A percentile compares a stretch with the other conserved stretches of the same genome.
phyloP scores from a whole-genome alignment of 1,139 yeast genomes.

The Yamadazyma kanchanaburiensis region DNA sequence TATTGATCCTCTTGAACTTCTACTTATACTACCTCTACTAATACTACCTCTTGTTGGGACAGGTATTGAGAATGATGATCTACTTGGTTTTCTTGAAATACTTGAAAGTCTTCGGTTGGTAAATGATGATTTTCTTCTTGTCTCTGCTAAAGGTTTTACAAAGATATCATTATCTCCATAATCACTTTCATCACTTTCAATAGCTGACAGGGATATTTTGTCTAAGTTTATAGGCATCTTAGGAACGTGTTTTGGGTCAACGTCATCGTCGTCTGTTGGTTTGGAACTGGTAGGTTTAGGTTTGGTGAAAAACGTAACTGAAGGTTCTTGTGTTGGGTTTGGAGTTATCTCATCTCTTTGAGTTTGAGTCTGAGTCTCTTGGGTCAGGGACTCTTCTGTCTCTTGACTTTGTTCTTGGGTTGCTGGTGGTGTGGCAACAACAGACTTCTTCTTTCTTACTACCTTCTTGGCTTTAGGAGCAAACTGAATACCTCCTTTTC shows the following conservation, averaged over 20 bases:
- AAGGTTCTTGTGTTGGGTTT: too few species aligned
- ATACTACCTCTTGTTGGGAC: too few species aligned
- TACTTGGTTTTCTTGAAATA: constrained; percentile 14
- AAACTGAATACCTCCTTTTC: constrained; percentile 37
- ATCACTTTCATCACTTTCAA: constrained; percentile 17
- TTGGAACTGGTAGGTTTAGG: too few species aligned
- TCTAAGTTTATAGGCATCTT: too few species aligned
- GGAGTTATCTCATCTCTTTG: too few species aligned
- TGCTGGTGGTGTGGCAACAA: constrained; percentile 5
- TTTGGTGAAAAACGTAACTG: too few species aligned
- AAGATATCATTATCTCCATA: constrained; percentile 32
- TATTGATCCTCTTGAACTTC: constrained; percentile 5
- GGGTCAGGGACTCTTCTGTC: neutral
- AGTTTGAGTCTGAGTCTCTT: neutral
- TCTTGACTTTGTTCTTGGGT: constrained; percentile 1
- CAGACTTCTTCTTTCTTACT: constrained; percentile 15
- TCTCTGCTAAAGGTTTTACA: constrained; percentile 20
- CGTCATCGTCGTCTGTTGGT: too few species aligned
- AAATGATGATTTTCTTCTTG: constrained; percentile 28
- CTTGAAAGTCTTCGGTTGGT: constrained; percentile 38
- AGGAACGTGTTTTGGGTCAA: too few species aligned
- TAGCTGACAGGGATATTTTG: neutral
- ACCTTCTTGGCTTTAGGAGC: constrained; percentile 36
- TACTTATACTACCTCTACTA: constrained; percentile 10
- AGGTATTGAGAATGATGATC: constrained; percentile 11